Base-by-base conservation (phyloP, 2,329 filamentous ascomycete species). In the Aureobasidium melanogenum region DNA sequence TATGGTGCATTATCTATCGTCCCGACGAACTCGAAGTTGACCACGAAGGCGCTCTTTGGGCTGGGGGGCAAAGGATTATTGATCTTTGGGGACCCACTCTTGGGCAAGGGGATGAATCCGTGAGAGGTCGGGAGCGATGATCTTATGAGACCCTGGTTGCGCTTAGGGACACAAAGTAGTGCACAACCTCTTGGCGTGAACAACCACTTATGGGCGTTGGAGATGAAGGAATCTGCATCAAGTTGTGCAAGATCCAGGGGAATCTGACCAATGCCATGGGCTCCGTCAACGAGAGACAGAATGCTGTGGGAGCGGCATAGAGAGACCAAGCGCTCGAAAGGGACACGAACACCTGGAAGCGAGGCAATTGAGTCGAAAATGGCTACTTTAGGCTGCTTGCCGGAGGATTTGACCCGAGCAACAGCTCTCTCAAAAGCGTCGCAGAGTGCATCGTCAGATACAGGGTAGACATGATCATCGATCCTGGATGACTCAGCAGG, bases 171-270 rank as follows among this genome's bases (percentile, higher is more conserved):
- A 73, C 95, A 88, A 65, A 97, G 83, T 4, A 94, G 77, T 2
- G 91, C 91, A 70, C 88, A 91, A 17, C 87, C 88, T 34, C 92
- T 85, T 0, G 92, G 93, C 0, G 84, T 83, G 69, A 84, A 86
- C 8, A 97, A 84, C 93, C 93, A 97, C 72, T 96, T 96, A 77
- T 96, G 89, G 67, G 86, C 89, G 72, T 97, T 97, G 60, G 82
- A 87, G 15, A 93, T 82, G 69, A 95, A 89, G 75, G 96, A 97
- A 73, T 97, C 92, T 0, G 91, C 86, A 64, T 91, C 83, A 2
- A 91, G 75, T 4, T 75, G 72, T 0, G 70, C 65, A 15, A 97
- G 74, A 72, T 95, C 83, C 8, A 97, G 73, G 0, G 82, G 78
- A 8, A 96, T 80, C 73, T 94, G 88, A 1, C 93, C 93, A 26